Evolutionary conservation across 2,329 filamentous ascomycete species (phyloP).

Genomic region (Aspergillus quadricinctus): DNA sequence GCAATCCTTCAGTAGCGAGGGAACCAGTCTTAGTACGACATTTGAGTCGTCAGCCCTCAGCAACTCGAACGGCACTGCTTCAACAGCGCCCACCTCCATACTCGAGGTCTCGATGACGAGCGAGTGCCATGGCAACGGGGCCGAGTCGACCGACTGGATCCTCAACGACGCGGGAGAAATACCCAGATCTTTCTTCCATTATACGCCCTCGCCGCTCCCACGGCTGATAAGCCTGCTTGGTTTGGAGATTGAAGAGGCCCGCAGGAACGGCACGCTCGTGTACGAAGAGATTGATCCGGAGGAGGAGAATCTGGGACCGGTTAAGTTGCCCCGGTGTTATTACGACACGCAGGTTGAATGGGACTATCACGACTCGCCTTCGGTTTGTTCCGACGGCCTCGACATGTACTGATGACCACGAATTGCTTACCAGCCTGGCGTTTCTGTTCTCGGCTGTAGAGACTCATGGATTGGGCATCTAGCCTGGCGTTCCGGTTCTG

Average conservation of each 20-base stretch:
- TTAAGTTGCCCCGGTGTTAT: neutral
- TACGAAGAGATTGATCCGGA: neutral
- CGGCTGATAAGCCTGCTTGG: constrained; percentile 16
- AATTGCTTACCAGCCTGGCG: neutral
- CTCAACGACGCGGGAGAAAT: neutral
- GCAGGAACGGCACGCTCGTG: neutral
- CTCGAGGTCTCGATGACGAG: constrained; percentile 3
- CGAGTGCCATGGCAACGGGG: neutral
- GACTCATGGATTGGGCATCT: too few species aligned
- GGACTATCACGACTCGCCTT: neutral
- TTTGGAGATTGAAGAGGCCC: constrained; percentile 15
- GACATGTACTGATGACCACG: neutral
- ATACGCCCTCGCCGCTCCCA: constrained; percentile 9
- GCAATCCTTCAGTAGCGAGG: neutral
- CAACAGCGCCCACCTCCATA: constrained; percentile 8
- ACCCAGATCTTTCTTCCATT: neutral
- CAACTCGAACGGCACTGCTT: constrained; percentile 3
- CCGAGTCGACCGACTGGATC: neutral
- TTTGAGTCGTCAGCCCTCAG: constrained; percentile 3
- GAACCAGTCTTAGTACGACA: constrained; percentile 1
- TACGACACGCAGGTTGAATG: neutral
- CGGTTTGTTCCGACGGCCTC: neutral
- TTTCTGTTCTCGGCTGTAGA: neutral
- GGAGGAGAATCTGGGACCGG: neutral
- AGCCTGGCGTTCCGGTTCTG: too few species aligned